Evolutionary conservation across 2,329 filamentous ascomycete species (phyloP), one percentile per base, ranked within the genome.

Genomic region (Rutstroemia sp.): DNA sequence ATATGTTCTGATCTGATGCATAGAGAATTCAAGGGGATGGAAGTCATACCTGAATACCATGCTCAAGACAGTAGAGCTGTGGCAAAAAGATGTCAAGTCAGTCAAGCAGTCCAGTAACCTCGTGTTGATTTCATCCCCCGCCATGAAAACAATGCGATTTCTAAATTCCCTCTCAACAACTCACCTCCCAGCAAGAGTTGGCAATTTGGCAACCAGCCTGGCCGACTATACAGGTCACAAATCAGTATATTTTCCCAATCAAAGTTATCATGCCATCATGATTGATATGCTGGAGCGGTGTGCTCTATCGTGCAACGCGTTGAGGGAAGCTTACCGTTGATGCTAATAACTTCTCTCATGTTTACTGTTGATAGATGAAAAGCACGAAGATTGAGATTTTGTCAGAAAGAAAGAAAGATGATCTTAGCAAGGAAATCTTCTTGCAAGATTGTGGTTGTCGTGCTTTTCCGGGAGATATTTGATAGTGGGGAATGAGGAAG

Each of bases 141-240:
- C 45, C 50, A 23, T 14, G 4, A 17, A 19, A 38, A 53, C 17
- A 51, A 44, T 44, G 52, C 57, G 58, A 52, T 17, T 53, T 54
- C 67, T 47, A 25, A 42, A 19, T 34, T 5, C 12, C 25, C 23
- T n/a, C 17, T 17, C 12, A 34, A 34, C 5, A 49, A 81, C 89
- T 81, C 80, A 99, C 94, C 91, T 99, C 94, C 94, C 94, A 99
- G 86, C 94, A 97, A 70, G 94, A 94, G 83, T 99, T 99, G 80
- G 92, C 94, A 73, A 99, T 99, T 77, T 99, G 94, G 86, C 94
- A 97, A 88, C 94, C 94, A 75, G 94, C 94, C 85, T 99, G 94
- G 79, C 94, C 94, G 83, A 99, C 94, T 99, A 76, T 71, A 72
- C 51, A 63, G 68, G 55, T 54, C 46, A 59, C 51, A 62, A 48